Conservation (phyloP, 257 asterid genomes). For the Osmanthus fragrans region DNA sequence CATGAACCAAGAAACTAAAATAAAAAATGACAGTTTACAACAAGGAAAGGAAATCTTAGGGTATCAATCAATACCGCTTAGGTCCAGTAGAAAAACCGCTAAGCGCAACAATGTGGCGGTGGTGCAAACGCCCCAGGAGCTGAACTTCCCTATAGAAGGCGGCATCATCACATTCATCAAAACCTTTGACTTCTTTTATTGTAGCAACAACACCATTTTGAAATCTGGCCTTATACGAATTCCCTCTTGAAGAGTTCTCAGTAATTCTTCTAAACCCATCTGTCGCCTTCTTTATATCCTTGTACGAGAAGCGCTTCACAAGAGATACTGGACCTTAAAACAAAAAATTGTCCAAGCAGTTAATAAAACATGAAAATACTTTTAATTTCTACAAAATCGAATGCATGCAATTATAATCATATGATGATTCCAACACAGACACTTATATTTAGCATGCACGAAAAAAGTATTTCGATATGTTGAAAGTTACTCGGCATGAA, state of each 20-base stretch:
- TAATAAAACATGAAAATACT: background rate
- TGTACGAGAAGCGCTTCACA: slow-evolving; percentile 65
- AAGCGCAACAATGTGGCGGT: slow-evolving; percentile 79
- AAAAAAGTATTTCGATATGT: background rate
- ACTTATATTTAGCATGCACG: background rate
- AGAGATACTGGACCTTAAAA: slow-evolving; percentile 51
- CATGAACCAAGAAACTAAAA: background rate
- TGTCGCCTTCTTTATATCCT: slow-evolving; percentile 86
- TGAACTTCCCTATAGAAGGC: slow-evolving; percentile 60
- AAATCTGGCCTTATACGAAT: slow-evolving; percentile 69
- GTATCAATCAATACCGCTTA: slow-evolving; percentile 51
- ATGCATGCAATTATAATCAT: background rate
- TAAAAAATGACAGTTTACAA: background rate
- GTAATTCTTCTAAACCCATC: slow-evolving; percentile 64
- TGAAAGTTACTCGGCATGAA: background rate
- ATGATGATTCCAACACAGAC: background rate
- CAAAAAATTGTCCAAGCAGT: slow-evolving; percentile 1
- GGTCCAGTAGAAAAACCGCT: slow-evolving; percentile 69
- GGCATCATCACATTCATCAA: slow-evolving; percentile 47
- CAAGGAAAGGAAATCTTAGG: background rate
- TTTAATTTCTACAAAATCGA: background rate
- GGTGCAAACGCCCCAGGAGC: slow-evolving; percentile 71
- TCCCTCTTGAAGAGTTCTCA: slow-evolving; percentile 42
- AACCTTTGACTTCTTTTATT: slow-evolving; percentile 55
- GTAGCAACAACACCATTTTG: slow-evolving; percentile 55